Percentiles rank a stretch among this genome's conserved stretches.
Evolutionary conservation across 306 rosid species (phyloP).

Genomic region (Glycine tomentella): DNA sequence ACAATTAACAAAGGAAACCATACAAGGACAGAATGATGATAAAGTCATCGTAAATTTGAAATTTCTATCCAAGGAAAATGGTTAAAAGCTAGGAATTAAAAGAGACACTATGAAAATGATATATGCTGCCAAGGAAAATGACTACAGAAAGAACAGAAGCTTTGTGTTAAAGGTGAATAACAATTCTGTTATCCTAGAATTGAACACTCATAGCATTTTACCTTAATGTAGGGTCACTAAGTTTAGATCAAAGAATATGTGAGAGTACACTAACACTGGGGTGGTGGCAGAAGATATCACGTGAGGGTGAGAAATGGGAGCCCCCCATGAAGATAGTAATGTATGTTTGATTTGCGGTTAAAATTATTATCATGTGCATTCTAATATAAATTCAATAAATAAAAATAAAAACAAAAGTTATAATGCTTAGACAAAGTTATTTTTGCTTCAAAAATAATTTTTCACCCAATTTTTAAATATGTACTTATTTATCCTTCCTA

Average conservation of each 20-base stretch:
- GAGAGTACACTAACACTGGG: constrained; percentile 23
- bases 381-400: too few species aligned
- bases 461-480: too few species aligned
- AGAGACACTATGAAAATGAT: background rate
- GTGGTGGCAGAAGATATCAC: constrained; percentile 37
- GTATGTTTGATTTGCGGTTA: too few species aligned
- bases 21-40: background rate
- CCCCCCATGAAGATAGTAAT: constrained; percentile 10
- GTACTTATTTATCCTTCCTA: background rate
- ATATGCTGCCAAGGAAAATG: background rate
- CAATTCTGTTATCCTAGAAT: constrained; percentile 31
- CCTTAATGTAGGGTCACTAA: background rate
- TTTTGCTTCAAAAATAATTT: too few species aligned
- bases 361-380: too few species aligned
- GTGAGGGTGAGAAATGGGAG: constrained; percentile 31
- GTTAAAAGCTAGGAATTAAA: background rate
- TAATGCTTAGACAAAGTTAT: too few species aligned
- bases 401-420: too few species aligned
- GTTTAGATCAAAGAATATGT: constrained; percentile 25
- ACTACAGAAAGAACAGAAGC: constrained; percentile 35
- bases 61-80: background rate
- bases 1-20: background rate
- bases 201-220: background rate
- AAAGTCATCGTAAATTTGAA: background rate
- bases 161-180: constrained; percentile 36